Evolutionary conservation across 176 grass and related monocot species (phyloP), one percentile per base, ranked within the genome.

Genomic region (Guadua angustifolia): DNA sequence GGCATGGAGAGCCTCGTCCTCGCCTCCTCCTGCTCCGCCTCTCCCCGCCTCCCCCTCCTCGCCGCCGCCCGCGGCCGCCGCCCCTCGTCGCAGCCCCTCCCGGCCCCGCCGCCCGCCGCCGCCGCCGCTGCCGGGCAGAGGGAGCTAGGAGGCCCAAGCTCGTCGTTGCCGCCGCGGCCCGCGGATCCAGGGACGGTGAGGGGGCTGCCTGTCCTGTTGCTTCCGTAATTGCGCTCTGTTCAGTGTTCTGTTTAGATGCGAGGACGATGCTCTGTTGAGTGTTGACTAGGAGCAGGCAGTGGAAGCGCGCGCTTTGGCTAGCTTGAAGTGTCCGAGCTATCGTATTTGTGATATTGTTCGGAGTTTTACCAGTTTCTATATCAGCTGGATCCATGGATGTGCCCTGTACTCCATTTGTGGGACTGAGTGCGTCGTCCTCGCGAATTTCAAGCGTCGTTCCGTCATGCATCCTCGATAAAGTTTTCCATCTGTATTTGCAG

Each of bases 1-100:
- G 68, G 8, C 67, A 94, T 94, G 92, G 92, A 94, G 92, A 92
- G 85, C 84, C 86, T 94, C 39, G 52, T 85, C 59, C 75, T 92
- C 71, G 86, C 92, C 69, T 87, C 89, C 53, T 83, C 89, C 4
- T 75, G 73, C 82, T 78, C 89, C 69, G 78, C 55, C 35, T 89
- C 84, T 9, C 59, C 84, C 3, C 52, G 86, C 43, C 71, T 90
- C 17, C 63, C 77, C 9, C 59, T 60, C 70, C 70, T 82, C 45
- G 73, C 87, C 70, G 57, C 84, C 71, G 39, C 46, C 69, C 63
- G 57, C 89, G 63, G 22, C 57, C 19, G 70, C 46, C 46, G 43
- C 40, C 75, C 40, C 39, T 61, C 69, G 62, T 5, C 62, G 79
- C 75, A 46, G 52, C 45, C n/a, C 9, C 32, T 57, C 21, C 0